Conservation (phyloP, 2,329 filamentous ascomycete species). For the Tolypocladium paradoxum region DNA sequence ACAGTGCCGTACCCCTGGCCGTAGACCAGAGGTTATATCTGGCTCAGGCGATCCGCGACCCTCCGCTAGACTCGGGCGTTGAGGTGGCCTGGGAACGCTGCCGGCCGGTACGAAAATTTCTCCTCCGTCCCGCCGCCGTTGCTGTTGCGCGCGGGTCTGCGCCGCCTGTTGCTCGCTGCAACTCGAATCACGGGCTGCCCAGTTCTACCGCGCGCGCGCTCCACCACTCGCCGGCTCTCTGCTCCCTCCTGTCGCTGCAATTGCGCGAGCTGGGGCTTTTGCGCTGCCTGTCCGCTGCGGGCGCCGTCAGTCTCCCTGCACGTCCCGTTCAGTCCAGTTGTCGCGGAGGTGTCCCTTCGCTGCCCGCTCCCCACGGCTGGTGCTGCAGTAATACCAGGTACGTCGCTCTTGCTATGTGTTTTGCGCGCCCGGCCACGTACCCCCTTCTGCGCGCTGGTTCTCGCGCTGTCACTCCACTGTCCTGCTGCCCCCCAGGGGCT, state of each 20-base stretch:
- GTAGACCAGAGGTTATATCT: conserved; percentile 4
- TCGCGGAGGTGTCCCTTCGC: not conserved
- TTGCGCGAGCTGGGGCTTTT: not conserved
- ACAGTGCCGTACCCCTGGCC: conserved; percentile 3
- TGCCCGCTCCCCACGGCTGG: not conserved
- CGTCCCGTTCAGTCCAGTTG: not conserved
- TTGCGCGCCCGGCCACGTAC: not conserved
- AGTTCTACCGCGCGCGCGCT: not conserved
- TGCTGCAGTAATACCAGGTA: not conserved
- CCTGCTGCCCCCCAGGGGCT: not conserved
- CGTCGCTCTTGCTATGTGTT: not conserved
- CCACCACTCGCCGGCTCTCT: not conserved
- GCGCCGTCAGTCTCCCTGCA: not conserved
- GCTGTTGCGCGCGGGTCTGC: not conserved
- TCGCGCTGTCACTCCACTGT: not conserved
- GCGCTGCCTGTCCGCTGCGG: not conserved
- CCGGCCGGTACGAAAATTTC: conserved; percentile 22
- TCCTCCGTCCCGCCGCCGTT: conserved; percentile 6
- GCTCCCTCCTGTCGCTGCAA: not conserved
- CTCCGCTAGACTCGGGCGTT: conserved; percentile 3
- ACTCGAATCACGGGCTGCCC: not conserved
- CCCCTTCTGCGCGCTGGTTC: not conserved
- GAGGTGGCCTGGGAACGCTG: conserved; percentile 7
- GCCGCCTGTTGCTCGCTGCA: not conserved
- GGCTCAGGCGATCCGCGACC: conserved; percentile 3